Evolutionary conservation across 169 alveolate species (phyloP), one percentile per base, ranked within the genome.

Genomic region (Theileria orientalis): DNA sequence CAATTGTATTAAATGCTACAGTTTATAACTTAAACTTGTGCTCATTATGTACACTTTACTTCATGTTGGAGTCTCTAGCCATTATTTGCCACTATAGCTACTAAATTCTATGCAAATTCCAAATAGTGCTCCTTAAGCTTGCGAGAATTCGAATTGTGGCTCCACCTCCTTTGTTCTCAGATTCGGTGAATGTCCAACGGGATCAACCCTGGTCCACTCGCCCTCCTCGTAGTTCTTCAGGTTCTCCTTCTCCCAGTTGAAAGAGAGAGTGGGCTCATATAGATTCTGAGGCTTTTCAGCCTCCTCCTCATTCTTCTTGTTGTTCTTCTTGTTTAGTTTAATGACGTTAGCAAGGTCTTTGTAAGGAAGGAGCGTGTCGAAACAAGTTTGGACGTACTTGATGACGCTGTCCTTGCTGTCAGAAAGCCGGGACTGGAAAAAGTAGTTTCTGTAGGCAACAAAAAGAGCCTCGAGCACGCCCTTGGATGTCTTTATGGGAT

Each of bases 291-390:
- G n/a, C 9, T 7, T n/a, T 21, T 21, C 69, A 25, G n/a, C 56
- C 56, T 59, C 49, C 69, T 59, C 49, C 69, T 21, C 29, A 19
- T 59, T 9, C 44, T 59, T 59, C 25, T 30, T 1, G 3, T 59
- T 40, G 30, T 59, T n/a, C 69, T 59, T 40, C 37, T 59, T 59
- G 32, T 59, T 59, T 6, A 32, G 30, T 32, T 37, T 37, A 5
- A 35, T 37, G 3, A 59, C 19, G 60, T 49, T 49, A 3, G 7
- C 32, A 25, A 46, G 54, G 60, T 49, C 60, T 3, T 27, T 49
- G 25, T 21, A 49, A 21, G 60, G 25, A 29, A n/a, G 7, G 0
- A 59, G 25, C 29, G 25, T 37, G 47, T 59, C 49, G 52, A 21
- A 29, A 13, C 69, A 59, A 21, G 37, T 14, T 16, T 59, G 44